phyloP scores from a whole-genome alignment of 2,329 filamentous ascomycete genomes.

The Verticillium dahliae region DNA sequence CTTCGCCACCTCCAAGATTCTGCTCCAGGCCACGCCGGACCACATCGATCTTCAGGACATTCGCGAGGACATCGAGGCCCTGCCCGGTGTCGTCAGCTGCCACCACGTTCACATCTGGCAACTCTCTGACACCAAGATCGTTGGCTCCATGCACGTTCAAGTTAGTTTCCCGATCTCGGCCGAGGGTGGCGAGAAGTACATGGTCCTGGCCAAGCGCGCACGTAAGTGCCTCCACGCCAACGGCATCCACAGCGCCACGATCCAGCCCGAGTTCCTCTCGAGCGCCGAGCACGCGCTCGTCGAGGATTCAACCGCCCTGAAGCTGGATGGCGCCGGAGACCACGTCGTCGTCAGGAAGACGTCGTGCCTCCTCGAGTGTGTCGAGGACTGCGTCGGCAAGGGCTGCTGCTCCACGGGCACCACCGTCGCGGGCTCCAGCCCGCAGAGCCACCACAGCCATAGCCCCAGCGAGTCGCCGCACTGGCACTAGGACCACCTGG shows the following conservation, averaged over 20 bases:
- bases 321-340: constrained; percentile 26
- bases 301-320: constrained; percentile 25
- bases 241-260: constrained; percentile 94
- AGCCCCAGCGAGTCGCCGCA: constrained; percentile 22
- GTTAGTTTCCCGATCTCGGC: constrained; percentile 85
- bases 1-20: constrained; percentile 73
- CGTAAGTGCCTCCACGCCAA: constrained; percentile 88
- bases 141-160: constrained; percentile 90
- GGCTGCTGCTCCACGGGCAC: constrained; percentile 34
- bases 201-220: constrained; percentile 78
- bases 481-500: constrained; percentile 22
- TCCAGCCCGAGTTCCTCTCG: constrained; percentile 78
- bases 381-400: constrained; percentile 38
- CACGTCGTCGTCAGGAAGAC: constrained; percentile 14
- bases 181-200: constrained; percentile 73
- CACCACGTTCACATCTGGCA: constrained; percentile 99
- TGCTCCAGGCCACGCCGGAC: constrained; percentile 88
- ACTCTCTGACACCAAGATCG: constrained; percentile 86
- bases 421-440: constrained; percentile 20
- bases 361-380: constrained; percentile 45
- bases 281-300: not conserved
- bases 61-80: constrained; percentile 78
- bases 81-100: constrained; percentile 82
- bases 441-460: constrained; percentile 22
- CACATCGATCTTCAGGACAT: constrained; percentile 86